Evolutionary conservation across 2,329 filamentous ascomycete genomes (phyloP), one percentile per base, ranked within the genome.

Genomic region (Rhinocladiella similis): DNA sequence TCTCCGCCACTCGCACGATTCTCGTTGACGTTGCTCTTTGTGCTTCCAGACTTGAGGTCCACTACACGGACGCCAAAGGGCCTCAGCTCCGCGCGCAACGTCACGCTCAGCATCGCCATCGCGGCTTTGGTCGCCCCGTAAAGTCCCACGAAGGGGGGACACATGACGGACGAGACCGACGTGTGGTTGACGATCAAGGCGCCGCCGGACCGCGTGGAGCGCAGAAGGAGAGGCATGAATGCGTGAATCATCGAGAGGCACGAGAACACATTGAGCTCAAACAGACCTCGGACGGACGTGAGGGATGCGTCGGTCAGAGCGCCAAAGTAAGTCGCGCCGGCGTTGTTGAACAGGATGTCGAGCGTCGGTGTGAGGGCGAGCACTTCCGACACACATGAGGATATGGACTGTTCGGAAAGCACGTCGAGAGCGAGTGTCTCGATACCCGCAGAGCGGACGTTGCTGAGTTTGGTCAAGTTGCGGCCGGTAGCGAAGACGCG

Each of bases 61-160:
- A 69, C 43, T 5, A 70, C 68, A 2, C 58, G 56, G 48, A 72
- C 61, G 10, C 64, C 66, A 14, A 70, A 65, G 1, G 69, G 66
- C 2, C 57, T 47, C 14, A 72, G 42, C 55, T 72, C 70, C 7
- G 68, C 50, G 14, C 69, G 68, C 7, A 72, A 68, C 1, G 80
- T 81, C 57, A 84, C 77, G 51, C 77, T 80, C 66, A 81, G 85
- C 1, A 75, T 73, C 66, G 84, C 81, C 27, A 85, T 65, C 1
- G 83, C 82, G 0, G 81, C 82, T 67, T 85, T 85, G 35, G 77
- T 70, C 22, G 64, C 67, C 20, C 55, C 66, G 49, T 72, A 73
- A 36, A 68, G 53, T 35, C 61, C 64, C 20, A 69, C 65, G 41
- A 64, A 73, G 1, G 73, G 72, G 9, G 69, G 54, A 2, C 60